Evolutionary conservation across 768 basidiomycete genomes (phyloP).

Genomic region (Asterophora parasitica): DNA sequence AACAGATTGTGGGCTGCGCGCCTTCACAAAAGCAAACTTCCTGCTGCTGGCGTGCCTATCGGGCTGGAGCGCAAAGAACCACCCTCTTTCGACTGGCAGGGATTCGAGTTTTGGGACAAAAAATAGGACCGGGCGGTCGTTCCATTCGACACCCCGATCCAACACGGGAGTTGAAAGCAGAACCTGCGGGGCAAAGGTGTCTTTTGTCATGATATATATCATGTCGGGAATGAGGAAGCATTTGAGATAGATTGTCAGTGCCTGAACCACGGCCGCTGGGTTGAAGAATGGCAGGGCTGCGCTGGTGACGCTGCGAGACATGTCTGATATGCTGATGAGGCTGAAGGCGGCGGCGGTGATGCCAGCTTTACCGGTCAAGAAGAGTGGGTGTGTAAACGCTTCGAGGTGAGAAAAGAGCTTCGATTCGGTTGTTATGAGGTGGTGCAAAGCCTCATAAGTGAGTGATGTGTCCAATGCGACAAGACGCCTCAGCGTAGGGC

Average conservation of each 20-base stretch:
- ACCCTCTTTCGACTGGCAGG: constrained; percentile 6
- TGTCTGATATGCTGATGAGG: constrained; percentile 16
- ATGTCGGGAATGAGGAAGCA: not conserved
- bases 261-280: constrained; percentile 21
- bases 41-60: not conserved
- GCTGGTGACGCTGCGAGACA: not conserved
- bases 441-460: constrained; percentile 16
- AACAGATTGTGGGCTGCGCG: too few relatives aligned
- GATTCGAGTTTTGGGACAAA: constrained; percentile 7
- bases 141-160: constrained; percentile 16
- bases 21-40: not conserved
- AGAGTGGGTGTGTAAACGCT: constrained; percentile 24
- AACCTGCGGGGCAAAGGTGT: constrained; percentile 5
- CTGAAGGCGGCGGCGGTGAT: too few relatives aligned
- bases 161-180: constrained; percentile 12
- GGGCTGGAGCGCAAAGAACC: constrained; percentile 16
- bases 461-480: constrained; percentile 23
- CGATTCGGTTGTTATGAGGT: constrained; percentile 19
- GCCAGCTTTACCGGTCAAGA: constrained; percentile 14
- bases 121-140: constrained; percentile 13
- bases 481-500: constrained; percentile 22
- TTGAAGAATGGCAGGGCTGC: constrained; percentile 23
- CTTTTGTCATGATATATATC: not conserved
- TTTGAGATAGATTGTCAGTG: too few relatives aligned
- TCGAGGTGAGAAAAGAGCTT: constrained; percentile 25